phyloP scores from a whole-genome alignment of 2,329 filamentous ascomycete genomes.

The Diatrype stigma region DNA sequence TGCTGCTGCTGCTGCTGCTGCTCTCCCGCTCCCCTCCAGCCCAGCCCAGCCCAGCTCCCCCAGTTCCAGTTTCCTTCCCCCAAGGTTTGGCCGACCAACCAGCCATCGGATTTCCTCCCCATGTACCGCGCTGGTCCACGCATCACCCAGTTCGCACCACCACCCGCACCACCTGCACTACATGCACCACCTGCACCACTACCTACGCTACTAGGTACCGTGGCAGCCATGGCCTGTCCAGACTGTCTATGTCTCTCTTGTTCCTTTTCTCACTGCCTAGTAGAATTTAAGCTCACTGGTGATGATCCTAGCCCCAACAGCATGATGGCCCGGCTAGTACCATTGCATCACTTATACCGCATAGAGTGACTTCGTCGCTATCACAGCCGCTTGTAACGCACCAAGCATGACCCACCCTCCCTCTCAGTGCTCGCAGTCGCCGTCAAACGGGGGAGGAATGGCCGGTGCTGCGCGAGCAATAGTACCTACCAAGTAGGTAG shows the following conservation, averaged over 20 bases:
- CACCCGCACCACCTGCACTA: too few species aligned
- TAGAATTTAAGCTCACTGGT: constrained; percentile 2
- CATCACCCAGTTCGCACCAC: too few species aligned
- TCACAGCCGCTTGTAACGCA: constrained; percentile 10
- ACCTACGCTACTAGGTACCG: too few species aligned
- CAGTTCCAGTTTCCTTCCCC: neutral
- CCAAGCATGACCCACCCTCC: neutral
- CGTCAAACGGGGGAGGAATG: constrained; percentile 2
- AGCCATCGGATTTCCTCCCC: constrained; percentile 8
- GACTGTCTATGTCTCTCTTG: constrained; percentile 5
- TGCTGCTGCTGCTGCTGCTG: too few species aligned
- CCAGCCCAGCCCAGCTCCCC: too few species aligned
- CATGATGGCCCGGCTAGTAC: constrained; percentile 20
- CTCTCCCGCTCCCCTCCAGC: neutral
- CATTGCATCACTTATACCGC: constrained; percentile 17
- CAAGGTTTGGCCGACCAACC: constrained; percentile 6
- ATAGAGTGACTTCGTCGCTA: constrained; percentile 16
- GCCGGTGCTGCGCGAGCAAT: neutral
- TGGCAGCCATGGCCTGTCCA: too few species aligned
- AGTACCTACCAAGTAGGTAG: too few species aligned
- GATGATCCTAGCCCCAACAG: constrained; percentile 14
- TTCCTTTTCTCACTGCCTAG: constrained; percentile 3
- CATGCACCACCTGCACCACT: too few species aligned
- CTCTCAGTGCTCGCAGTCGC: neutral
- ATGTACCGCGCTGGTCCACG: too few species aligned